These are phyloP conservation scores for Capsicum rhomboideum DNA, from an alignment of 257 asterid species.

Conservation along the genomic window DNA sequence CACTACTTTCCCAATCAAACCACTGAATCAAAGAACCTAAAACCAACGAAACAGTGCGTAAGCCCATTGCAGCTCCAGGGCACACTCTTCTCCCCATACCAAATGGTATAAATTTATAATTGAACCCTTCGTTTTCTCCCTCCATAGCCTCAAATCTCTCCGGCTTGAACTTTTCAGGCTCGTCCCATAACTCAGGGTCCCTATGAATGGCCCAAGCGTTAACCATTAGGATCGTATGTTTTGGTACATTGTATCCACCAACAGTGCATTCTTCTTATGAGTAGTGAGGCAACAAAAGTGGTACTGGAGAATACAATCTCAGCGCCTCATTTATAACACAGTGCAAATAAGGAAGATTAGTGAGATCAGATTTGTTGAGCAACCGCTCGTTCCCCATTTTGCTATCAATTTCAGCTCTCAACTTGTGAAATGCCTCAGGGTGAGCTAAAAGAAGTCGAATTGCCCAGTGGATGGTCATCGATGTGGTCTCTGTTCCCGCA, in stretches of 20 bases:
- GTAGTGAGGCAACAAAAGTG: conserved; percentile 39
- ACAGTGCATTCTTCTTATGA: conserved; percentile 29
- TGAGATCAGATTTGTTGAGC: conserved; percentile 29
- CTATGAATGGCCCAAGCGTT: conserved; percentile 51
- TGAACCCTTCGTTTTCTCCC: conserved; percentile 20
- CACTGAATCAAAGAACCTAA: conserved; percentile 46
- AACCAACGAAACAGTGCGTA: conserved; percentile 27
- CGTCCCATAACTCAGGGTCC: conserved; percentile 46
- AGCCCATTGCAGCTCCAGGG: conserved; percentile 36
- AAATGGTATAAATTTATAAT: conserved; percentile 34
- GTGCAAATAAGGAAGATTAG: conserved; percentile 42
- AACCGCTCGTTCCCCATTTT: conserved; percentile 27
- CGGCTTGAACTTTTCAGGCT: conserved; percentile 35
- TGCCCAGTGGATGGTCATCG: conserved; percentile 29
- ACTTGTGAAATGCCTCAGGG: conserved; percentile 21
- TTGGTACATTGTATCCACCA: conserved; percentile 32
- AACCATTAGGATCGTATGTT: conserved; percentile 27
- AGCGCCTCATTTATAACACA: conserved; percentile 45
- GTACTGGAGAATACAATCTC: conserved; percentile 38
- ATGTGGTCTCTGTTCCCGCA: conserved; percentile 47
- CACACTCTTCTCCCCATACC: conserved; percentile 56
- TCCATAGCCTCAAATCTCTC: conserved; percentile 33
- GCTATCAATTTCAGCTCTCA: conserved; percentile 39
- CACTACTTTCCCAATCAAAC: conserved; percentile 32
- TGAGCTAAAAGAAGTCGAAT: conserved; percentile 33